These are phyloP conservation scores for Soucietia sequanensis DNA, from an alignment of 805 yeast species.

Conservation along the genomic window DNA sequence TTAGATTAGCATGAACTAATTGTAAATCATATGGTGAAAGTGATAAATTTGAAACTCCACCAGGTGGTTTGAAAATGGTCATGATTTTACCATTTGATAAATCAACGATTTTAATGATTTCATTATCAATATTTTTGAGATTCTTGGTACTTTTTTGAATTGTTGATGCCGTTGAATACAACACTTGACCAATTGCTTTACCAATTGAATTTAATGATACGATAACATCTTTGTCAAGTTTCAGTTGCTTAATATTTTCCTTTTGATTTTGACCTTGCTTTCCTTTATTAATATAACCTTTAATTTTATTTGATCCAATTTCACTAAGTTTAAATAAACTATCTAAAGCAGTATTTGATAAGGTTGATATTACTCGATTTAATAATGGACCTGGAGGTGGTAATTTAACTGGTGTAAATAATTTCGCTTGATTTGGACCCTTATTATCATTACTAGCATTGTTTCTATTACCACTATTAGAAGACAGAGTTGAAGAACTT, in stretches of 20 bases:
- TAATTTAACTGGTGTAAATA: slow-evolving; percentile 45
- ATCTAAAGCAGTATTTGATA: slow-evolving; percentile 55
- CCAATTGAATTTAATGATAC: slow-evolving; percentile 29
- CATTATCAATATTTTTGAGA: slow-evolving; percentile 30
- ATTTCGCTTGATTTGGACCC: slow-evolving; percentile 1
- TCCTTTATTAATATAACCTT: slow-evolving; percentile 29
- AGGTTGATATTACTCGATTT: slow-evolving; percentile 45
- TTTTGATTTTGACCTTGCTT: slow-evolving; percentile 7
- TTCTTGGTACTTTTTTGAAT: slow-evolving; percentile 19
- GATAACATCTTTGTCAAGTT: slow-evolving; percentile 15
- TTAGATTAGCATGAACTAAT: slow-evolving; percentile 49
- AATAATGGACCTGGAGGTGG: slow-evolving; percentile 48
- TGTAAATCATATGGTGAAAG: slow-evolving; percentile 61
- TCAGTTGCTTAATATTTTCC: slow-evolving; percentile 4
- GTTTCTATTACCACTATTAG: too few species aligned
- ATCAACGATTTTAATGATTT: slow-evolving; percentile 47
- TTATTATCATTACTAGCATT: neutral
- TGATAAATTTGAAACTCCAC: slow-evolving; percentile 59
- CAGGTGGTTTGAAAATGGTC: slow-evolving; percentile 54
- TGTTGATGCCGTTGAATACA: slow-evolving; percentile 33
- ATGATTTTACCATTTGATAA: slow-evolving; percentile 37
- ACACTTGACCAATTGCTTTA: slow-evolving; percentile 28
- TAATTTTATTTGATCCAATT: slow-evolving; percentile 45
- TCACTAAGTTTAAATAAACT: slow-evolving; percentile 49
- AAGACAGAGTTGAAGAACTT: too few species aligned